Evolutionary conservation across 768 basidiomycete species (phyloP).

Genomic region (Leccinum subgranulosum): DNA sequence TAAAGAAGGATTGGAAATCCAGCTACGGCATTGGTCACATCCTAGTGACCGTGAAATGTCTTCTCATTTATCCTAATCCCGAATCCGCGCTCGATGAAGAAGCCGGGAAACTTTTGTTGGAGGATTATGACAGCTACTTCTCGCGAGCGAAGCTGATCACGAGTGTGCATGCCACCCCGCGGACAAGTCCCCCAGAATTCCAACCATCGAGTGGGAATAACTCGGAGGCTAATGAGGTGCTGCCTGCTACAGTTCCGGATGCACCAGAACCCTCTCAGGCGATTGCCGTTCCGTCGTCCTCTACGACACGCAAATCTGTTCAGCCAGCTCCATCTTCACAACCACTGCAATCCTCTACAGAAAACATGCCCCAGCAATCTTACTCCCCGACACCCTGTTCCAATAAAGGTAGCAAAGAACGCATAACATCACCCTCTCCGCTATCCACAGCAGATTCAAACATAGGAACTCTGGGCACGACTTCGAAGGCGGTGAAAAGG

Average conservation of each 20-base stretch:
- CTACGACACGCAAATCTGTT: constrained; percentile 41
- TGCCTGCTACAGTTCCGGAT: constrained; percentile 15
- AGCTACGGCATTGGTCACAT: constrained; percentile 90
- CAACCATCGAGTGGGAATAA: constrained; percentile 40
- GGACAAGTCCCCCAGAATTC: constrained; percentile 71
- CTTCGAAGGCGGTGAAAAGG: constrained; percentile 67
- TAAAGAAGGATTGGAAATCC: constrained; percentile 97
- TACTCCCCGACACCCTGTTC: constrained; percentile 32
- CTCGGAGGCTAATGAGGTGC: constrained; percentile 13
- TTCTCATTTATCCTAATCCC: constrained; percentile 95
- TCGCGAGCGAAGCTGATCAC: constrained; percentile 86
- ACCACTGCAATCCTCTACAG: constrained; percentile 32
- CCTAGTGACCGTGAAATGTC: constrained; percentile 88
- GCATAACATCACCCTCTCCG: constrained; percentile 67
- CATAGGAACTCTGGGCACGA: constrained; percentile 40
- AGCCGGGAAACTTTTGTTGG: constrained; percentile 86
- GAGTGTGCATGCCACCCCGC: constrained; percentile 85
- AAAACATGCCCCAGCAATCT: constrained; percentile 42
- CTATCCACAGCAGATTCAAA: constrained; percentile 72
- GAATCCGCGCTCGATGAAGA: constrained; percentile 96
- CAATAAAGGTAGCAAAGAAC: constrained; percentile 45
- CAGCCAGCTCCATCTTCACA: constrained; percentile 41
- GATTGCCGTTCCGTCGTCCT: constrained; percentile 40
- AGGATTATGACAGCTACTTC: constrained; percentile 87
- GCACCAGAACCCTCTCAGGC: constrained; percentile 27